Conservation (phyloP, 2,329 filamentous ascomycete species). For the Phialocephala subalpina region DNA sequence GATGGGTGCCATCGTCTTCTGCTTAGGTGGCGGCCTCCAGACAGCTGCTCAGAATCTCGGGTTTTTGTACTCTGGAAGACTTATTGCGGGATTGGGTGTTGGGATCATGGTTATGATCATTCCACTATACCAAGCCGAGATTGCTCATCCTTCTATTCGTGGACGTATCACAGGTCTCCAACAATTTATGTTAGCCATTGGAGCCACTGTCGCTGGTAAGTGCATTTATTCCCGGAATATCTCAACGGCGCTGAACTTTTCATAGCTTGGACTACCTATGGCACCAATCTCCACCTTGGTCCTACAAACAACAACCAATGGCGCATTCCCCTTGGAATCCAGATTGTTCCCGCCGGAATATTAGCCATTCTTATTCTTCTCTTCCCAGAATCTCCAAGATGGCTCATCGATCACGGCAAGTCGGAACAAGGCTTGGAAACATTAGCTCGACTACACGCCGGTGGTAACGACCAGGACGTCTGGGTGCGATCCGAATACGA, state of each 20-base stretch:
- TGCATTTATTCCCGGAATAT: not conserved
- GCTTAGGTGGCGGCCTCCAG: conserved; percentile 74
- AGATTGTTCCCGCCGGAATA: conserved; percentile 72
- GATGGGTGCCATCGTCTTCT: conserved; percentile 71
- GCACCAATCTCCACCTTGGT: conserved; percentile 41
- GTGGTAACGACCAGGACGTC: conserved; percentile 69
- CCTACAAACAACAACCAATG: not conserved
- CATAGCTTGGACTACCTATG: conserved; percentile 65
- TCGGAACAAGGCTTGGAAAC: conserved; percentile 69
- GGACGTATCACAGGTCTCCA: conserved; percentile 76
- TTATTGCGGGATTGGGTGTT: conserved; percentile 69
- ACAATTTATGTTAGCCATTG: conserved; percentile 82
- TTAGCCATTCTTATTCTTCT: conserved; percentile 70
- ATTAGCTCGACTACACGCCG: conserved; percentile 72
- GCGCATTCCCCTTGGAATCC: conserved; percentile 63
- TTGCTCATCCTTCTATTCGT: conserved; percentile 78
- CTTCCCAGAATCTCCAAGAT: conserved; percentile 76
- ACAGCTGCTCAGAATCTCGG: conserved; percentile 64
- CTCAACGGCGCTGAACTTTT: not conserved
- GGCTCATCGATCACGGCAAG: conserved; percentile 75
- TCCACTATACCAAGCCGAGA: conserved; percentile 75
- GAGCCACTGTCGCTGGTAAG: conserved; percentile 66
- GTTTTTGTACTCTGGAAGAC: conserved; percentile 74
- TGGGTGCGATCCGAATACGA: conserved; percentile 78
- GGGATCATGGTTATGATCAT: conserved; percentile 41